Conservation (phyloP, 2,329 filamentous ascomycete genomes). For the Pseudopithomyces chartarum region DNA sequence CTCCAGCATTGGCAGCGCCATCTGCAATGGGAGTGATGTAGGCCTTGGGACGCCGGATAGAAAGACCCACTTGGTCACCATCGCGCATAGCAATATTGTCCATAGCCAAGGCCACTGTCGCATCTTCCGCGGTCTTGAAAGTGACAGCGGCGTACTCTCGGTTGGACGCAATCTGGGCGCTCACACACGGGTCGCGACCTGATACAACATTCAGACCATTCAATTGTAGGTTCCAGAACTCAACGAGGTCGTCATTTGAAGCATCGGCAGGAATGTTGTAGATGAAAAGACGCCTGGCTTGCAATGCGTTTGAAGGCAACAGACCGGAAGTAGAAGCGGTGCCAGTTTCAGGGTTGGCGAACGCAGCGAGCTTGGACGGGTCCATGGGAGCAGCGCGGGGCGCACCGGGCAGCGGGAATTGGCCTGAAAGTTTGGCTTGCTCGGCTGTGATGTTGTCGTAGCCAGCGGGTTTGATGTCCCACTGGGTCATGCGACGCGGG, state of each 20-base stretch:
- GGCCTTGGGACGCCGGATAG: constrained; percentile 88
- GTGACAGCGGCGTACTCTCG: constrained; percentile 83
- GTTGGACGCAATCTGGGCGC: constrained; percentile 81
- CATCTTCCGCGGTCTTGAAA: constrained; percentile 84
- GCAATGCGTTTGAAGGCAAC: constrained; percentile 89
- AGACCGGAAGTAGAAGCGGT: constrained; percentile 75
- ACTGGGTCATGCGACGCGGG: constrained; percentile 93
- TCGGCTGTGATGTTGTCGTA: constrained; percentile 99
- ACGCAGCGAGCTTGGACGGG: constrained; percentile 88
- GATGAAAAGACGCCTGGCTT: constrained; percentile 88
- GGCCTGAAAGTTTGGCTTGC: constrained; percentile 96
- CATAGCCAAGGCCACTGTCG: constrained; percentile 87
- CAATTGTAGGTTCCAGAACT: constrained; percentile 95
- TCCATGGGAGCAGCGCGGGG: constrained; percentile 96
- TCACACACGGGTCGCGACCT: constrained; percentile 80
- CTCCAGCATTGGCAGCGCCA: constrained; percentile 72
- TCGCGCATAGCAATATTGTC: constrained; percentile 85
- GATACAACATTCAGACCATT: constrained; percentile 95
- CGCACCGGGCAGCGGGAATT: constrained; percentile 97
- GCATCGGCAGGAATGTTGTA: constrained; percentile 76
- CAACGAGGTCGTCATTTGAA: constrained; percentile 76
- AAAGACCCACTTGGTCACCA: constrained; percentile 64
- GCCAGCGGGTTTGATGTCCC: constrained; percentile 98
- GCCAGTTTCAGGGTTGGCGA: constrained; percentile 87
- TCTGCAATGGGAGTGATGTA: constrained; percentile 83